Evolutionary conservation across 1,139 yeast species (phyloP).

Genomic region (Saccharomyces hybrid): DNA sequence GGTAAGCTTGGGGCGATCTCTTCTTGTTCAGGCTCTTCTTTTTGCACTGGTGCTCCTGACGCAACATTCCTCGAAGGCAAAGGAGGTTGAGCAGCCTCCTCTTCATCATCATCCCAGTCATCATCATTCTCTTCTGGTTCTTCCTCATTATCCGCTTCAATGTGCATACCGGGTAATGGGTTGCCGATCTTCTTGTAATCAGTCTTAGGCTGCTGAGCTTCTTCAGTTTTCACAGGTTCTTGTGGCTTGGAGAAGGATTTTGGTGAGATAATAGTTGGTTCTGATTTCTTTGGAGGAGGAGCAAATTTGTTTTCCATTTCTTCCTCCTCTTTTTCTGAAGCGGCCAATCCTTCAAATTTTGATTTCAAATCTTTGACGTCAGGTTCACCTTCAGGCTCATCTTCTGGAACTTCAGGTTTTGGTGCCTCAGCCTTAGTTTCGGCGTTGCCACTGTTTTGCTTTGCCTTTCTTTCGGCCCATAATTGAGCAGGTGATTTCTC

Average conservation of each 20-base stretch:
- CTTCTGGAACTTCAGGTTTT: slow-evolving; percentile 18
- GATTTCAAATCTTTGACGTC: slow-evolving; percentile 32
- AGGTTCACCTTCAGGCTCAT: slow-evolving; percentile 17
- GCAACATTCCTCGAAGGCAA: slow-evolving; percentile 16
- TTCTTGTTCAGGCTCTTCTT: slow-evolving; percentile 21
- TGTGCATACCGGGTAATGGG: slow-evolving; percentile 31
- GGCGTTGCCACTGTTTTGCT: slow-evolving; percentile 20
- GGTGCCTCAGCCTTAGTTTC: slow-evolving; percentile 5
- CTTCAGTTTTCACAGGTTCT: slow-evolving; percentile 10
- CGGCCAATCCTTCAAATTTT: slow-evolving; percentile 31
- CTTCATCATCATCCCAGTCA: slow-evolving; percentile 30
- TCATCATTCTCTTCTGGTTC: slow-evolving; percentile 29
- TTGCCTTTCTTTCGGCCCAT: slow-evolving; percentile 87
- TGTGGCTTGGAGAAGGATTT: slow-evolving; percentile 24
- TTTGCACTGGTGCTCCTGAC: slow-evolving; percentile 13
- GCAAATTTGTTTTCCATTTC: background rate
- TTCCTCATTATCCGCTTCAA: slow-evolving; percentile 25
- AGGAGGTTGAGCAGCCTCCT: slow-evolving; percentile 25
- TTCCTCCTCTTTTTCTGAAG: slow-evolving; percentile 11
- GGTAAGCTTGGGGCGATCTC: slow-evolving; percentile 22
- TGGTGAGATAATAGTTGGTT: slow-evolving; percentile 18
- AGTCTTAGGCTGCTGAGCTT: slow-evolving; percentile 19
- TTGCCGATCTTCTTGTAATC: slow-evolving; percentile 23
- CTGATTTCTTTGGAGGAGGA: slow-evolving; percentile 6
- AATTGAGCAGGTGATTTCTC: slow-evolving; percentile 93